These are phyloP conservation scores for Hammondia hammondi DNA, from an alignment of 169 alveolate genomes.

Conservation along the genomic window DNA sequence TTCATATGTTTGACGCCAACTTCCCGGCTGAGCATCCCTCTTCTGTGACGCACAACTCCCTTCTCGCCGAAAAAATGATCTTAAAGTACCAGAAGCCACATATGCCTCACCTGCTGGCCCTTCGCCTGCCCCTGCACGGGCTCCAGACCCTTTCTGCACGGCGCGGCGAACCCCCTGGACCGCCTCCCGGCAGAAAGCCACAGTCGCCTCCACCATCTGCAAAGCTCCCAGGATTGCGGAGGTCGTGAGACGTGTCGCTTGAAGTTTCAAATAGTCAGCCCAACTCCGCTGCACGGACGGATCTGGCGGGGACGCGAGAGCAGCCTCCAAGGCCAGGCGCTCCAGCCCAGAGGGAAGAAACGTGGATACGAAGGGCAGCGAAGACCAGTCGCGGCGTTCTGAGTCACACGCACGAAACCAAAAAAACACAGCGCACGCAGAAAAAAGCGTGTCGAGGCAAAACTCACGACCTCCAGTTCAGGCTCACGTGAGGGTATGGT, in stretches of 20 bases:
- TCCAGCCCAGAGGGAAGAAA: not conserved
- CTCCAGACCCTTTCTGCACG: not conserved
- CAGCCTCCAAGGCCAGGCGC: not conserved
- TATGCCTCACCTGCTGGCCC: not conserved
- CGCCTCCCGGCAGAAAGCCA: not conserved
- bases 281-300: not conserved
- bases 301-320: not conserved
- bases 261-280: constrained; percentile 1
- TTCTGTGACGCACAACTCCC: not conserved
- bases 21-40: not conserved
- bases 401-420: not conserved
- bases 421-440: too few species aligned
- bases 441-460: too few species aligned
- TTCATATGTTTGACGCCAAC: not conserved
- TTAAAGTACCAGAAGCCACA: too few species aligned
- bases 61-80: too few species aligned
- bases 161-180: constrained; percentile 1
- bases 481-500: too few species aligned
- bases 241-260: not conserved
- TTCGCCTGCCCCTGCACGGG: not conserved
- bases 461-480: too few species aligned
- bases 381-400: not conserved
- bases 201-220: not conserved
- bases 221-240: not conserved
- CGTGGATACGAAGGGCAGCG: not conserved